Conservation (phyloP, 208 protist species). For the Balamuthia mandrillaris region DNA sequence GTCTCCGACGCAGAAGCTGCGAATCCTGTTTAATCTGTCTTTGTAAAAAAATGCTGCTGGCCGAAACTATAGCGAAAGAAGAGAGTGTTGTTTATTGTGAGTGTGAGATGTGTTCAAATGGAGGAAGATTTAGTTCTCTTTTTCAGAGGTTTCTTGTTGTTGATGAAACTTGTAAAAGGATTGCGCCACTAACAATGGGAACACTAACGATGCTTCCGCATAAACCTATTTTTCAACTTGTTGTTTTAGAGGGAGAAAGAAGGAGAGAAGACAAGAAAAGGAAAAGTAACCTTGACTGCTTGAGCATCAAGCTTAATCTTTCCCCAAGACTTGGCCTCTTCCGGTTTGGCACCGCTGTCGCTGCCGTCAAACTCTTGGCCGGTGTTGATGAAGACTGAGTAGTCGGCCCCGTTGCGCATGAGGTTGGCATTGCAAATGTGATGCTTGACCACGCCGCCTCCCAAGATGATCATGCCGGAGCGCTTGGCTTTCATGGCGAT, state of each 20-base stretch:
- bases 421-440: constrained; percentile 99
- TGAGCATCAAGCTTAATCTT: constrained; percentile 92
- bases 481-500: constrained; percentile 85
- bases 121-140: too few species aligned
- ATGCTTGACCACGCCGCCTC: constrained; percentile 95
- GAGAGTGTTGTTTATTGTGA: too few species aligned
- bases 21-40: too few species aligned
- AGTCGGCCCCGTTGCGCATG: constrained; percentile 98
- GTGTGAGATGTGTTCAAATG: too few species aligned
- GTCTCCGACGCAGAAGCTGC: too few species aligned
- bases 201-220: constrained; percentile 91
- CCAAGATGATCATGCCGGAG: constrained; percentile 97
- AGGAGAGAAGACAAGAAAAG: constrained; percentile 24
- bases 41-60: too few species aligned
- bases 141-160: too few species aligned
- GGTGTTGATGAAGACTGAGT: constrained; percentile 95
- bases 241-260: constrained; percentile 19
- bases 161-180: constrained; percentile 74
- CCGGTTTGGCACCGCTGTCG: constrained; percentile 94
- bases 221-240: constrained; percentile 76
- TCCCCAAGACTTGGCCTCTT: constrained; percentile 99
- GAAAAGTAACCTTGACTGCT: constrained; percentile 87
- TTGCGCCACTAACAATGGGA: constrained; percentile 94
- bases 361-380: constrained; percentile 94
- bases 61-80: too few species aligned